Base-by-base conservation (phyloP, 352 stramenopile genomes). In the Phytophthora chlamydospora region DNA sequence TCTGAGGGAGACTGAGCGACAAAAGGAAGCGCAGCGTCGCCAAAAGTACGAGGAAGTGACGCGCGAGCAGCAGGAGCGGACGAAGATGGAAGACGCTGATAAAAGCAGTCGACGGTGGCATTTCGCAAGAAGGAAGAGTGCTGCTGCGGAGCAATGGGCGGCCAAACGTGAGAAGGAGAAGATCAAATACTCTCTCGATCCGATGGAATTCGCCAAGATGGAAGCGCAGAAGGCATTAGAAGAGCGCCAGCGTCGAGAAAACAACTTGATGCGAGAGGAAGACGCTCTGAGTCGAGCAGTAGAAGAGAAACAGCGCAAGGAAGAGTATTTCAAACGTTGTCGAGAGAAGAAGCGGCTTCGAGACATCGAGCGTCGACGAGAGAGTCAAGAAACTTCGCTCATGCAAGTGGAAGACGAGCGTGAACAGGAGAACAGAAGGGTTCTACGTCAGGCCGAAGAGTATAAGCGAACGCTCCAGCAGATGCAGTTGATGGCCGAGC, bases 161-260 rank as follows among this genome's bases (percentile, higher is more conserved):
- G 60, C 58, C 0, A 88, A 83, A 31, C 78, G 83, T 2, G 81
- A 83, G 36, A 73, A 71, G 27, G 78, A 87, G 31, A 41, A 49
- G n/a, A 36, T 66, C 0, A 70, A 71, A 17, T 88, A 83, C 40
- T 76, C 68, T 1, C 53, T 83, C 1, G 83, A 92, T 36, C 83
- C 83, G 7, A 62, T 90, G 34, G 51, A 88, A 32, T 88, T 86
- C 27, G 58, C 66, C 4, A 75, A 78, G 14, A 61, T 80, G 10
- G 66, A 83, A 33, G 41, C 65, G 1, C 52, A 77, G 10, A 79
- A 75, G 33, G 53, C 76, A 35, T 36, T 73, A 1, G 66, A 86
- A 16, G 83, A 92, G 34, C 51, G 58, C 14, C 79, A 85, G 33
- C 79, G 83, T 8, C 73, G 80, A 16, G 81, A 86, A 36, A 77